Evolutionary conservation across 2,329 filamentous ascomycete genomes (phyloP).

Genomic region (Lachnellula subtilissima): DNA sequence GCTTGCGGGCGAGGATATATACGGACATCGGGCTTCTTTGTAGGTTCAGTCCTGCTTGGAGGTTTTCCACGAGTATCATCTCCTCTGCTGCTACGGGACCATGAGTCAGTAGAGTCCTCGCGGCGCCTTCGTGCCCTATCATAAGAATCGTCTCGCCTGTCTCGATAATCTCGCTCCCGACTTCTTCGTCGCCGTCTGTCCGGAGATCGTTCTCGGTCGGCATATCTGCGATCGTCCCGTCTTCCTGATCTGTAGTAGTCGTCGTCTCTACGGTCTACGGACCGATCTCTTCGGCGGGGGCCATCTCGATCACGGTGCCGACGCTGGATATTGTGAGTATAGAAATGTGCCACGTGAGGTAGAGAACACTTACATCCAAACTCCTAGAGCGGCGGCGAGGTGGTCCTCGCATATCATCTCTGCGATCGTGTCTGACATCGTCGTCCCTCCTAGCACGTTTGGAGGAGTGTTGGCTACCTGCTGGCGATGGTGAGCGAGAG

Average conservation of each 20-base stretch:
- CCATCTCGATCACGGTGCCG: conserved; percentile 56
- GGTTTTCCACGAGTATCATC: conserved; percentile 58
- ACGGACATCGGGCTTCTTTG: conserved; percentile 55
- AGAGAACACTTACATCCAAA: conserved; percentile 48
- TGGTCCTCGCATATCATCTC: conserved; percentile 45
- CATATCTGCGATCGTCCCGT: conserved; percentile 60
- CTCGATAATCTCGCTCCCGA: conserved; percentile 64
- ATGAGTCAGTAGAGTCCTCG: conserved; percentile 68
- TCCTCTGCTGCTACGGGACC: conserved; percentile 58
- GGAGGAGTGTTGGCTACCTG: conserved; percentile 75
- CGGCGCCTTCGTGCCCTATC: conserved; percentile 59
- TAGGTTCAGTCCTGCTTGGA: conserved; percentile 43
- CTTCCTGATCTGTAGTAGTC: conserved; percentile 57
- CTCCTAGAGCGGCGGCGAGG: conserved; percentile 56
- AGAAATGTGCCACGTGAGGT: conserved; percentile 12
- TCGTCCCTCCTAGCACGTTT: conserved; percentile 48
- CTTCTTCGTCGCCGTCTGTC: conserved; percentile 55
- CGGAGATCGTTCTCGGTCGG: conserved; percentile 54
- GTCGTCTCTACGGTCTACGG: conserved; percentile 62
- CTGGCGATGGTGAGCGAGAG: conserved; percentile 85
- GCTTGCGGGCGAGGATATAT: background rate
- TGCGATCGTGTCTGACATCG: conserved; percentile 46
- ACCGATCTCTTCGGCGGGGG: conserved; percentile 65
- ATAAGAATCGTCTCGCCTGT: conserved; percentile 68
- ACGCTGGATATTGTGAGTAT: conserved; percentile 48